Base-by-base conservation (phyloP, 1,284 basidiomycete genomes). In the Ustilago hordei region DNA sequence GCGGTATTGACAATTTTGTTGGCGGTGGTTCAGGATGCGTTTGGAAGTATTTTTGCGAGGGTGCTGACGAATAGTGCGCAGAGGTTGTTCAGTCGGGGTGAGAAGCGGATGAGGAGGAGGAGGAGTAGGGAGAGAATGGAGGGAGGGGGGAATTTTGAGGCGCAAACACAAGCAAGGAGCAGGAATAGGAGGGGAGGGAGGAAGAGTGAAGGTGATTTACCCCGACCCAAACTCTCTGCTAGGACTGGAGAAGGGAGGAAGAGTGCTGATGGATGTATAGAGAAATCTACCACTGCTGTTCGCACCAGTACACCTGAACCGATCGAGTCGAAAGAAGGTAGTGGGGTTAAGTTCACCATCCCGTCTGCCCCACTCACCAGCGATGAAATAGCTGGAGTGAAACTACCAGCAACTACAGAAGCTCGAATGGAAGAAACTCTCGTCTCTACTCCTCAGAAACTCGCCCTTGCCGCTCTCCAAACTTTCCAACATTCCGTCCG, bases 11-110 rank as follows among this genome's bases (percentile, higher is more conserved):
- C 55, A 53, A 79, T 86, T 19, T 63, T 82, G 32, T 65, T 83
- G 19, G 77, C 84, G 89, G 91, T 93, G 34, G 80, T 93, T n/a
- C 70, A 74, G 57, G 75, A 77, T 68, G 69, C 75, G 47, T 77
- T 77, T 60, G 75, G 75, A 8, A 65, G 75, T n/a, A 57, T 77
- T 31, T 63, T 77, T 23, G 66, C 66, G 43, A n/a, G 61, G 8
- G 47, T 69, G 54, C 28, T 77, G 28, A 69, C 59, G 15, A 57
- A 67, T 2, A 64, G 60, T 50, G 67, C 69, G 1, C 32, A 60
- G 56, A 62, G 75, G 34, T 50, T 77, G 59, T 77, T 77, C 17
- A 57, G 63, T 48, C 38, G 69, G 3, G 69, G 61, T 0, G 65
- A 71, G 64, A 23, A 28, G n/a, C 58, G 69, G 39, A 64, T 62